These are phyloP conservation scores for Plasmodium gallinaceum DNA, from an alignment of 169 alveolate species.

Conservation along the genomic window DNA sequence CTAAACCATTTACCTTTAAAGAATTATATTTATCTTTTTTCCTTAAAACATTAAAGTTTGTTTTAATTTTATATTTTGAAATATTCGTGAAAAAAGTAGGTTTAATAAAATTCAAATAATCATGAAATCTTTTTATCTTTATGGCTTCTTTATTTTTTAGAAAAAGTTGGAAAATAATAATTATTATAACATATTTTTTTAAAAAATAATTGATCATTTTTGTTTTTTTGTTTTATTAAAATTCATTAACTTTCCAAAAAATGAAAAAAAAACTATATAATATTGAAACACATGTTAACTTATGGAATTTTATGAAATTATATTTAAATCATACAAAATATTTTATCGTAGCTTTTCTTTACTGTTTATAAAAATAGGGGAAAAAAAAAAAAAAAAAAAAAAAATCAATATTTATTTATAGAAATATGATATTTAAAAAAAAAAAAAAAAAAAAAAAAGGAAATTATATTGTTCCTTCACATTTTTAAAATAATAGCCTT, in stretches of 20 bases:
- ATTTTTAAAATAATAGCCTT: no score
- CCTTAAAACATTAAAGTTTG: conserved; percentile 2
- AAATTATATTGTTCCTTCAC: no score
- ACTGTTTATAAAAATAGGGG: no score
- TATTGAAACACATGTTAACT: no score
- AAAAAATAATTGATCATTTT: conserved; percentile 35
- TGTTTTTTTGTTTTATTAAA: background rate
- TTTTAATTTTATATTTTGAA: conserved; percentile 40
- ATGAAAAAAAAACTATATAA: background rate
- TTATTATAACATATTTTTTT: conserved; percentile 4
- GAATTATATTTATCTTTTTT: conserved; percentile 19
- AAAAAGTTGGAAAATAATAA: conserved; percentile 15
- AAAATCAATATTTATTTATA: no score
- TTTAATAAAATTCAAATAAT: conserved; percentile 42
- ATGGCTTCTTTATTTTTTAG: conserved; percentile 25
- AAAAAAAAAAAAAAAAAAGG: no score
- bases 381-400: no score
- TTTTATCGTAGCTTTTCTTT: no score
- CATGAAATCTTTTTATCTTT: conserved; percentile 31
- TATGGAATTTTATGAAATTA: no score
- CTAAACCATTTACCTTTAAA: background rate
- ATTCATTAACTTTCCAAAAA: background rate
- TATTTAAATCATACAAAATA: no score
- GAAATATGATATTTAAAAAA: no score
- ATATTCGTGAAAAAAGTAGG: conserved; percentile 9